Evolutionary conservation across 257 asterid species (phyloP), one percentile per base, ranked within the genome.

Genomic region (Gentiana straminea): DNA sequence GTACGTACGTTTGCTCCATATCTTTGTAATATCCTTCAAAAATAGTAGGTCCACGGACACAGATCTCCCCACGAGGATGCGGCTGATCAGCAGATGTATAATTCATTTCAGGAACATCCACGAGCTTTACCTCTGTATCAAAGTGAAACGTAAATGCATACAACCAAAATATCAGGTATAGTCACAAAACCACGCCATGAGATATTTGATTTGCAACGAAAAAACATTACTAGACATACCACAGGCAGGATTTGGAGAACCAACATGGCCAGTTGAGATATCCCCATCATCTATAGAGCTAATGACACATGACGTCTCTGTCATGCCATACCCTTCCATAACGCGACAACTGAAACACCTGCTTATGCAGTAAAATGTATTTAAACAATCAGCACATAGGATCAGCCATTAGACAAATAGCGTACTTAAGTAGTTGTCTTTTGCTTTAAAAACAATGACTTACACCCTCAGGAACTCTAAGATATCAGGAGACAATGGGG

Each of bases 31-130:
- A 91, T 78, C 96, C 95, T 73, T 68, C 81, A 79, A 91, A 91
- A 45, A 84, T 52, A 58, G 66, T 87, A 69, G 86, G 98, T 24
- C 98, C 98, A 74, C 98, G 80, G 55, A 87, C 87, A 70, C 98
- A 91, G 72, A 91, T 87, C 86, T 91, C 98, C 53, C 98, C 98
- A 38, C 98, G 95, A 54, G 96, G 98, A 75, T 84, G 73, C 52
- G 98, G 98, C 67, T 70, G 80, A 87, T 91, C 98, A 74, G 74
- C 86, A 32, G 94, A 81, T 34, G 98, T 86, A 72, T 91, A 91
- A 70, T 80, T 86, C 98, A 91, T 91, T 75, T 91, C 98, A 10
- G 96, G 94, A 61, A 91, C 96, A 57, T 87, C 96, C 66, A 84
- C 96, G 62, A 91, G 96, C 77, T 91, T 91, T 57, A 91, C 63